Evolutionary conservation across 495 filamentous ascomycete genomes (phyloP), one percentile per base, ranked within the genome.

Genomic region (Clavariopsis aquatica): DNA sequence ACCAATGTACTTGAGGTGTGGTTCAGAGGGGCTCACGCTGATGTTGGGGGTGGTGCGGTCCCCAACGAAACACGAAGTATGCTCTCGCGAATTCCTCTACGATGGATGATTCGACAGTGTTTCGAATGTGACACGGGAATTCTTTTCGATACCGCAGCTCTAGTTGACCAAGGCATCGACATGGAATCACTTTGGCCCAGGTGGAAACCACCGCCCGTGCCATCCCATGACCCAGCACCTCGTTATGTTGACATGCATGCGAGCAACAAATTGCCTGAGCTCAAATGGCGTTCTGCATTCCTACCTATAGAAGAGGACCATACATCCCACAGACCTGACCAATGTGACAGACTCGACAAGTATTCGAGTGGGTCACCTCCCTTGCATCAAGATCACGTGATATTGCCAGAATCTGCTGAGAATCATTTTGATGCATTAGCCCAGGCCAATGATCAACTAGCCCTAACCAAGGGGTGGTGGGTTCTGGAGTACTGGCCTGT

Each of bases 11-110:
- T 65, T 6, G 76, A 78, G 59, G 72, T 74, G 20, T 77, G 75
- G 76, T 78, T 78, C 59, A 67, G 66, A 22, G 75, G 76, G 1
- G 68, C 68, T 0, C 76, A 60, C 27, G 57, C 68, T 15, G 76
- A 78, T 58, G 67, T 78, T 46, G 75, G 77, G 10, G 76, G 77
- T 17, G 73, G 72, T 62, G 70, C 70, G 0, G 70, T 72, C 9
- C 17, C 51, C 1, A 72, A 72, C 65, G 66, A 72, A 19, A 75
- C 73, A 52, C 76, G 77, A 58, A 80, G 79, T 38, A 78, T 82
- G 60, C 80, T 84, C 27, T 79, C 79, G 10, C 73, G 69, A 0
- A 76, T 78, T 17, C 73, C 76, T 0, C 72, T 78, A 0, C 75
- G 76, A 15, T 78, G 75, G 76, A 78, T 78, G 75, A 59, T 77